A percentile compares a stretch with the other conserved stretches of the same genome.
Conservation (phyloP, 495 filamentous ascomycete species). For the Annulohypoxylon maeteangense region DNA sequence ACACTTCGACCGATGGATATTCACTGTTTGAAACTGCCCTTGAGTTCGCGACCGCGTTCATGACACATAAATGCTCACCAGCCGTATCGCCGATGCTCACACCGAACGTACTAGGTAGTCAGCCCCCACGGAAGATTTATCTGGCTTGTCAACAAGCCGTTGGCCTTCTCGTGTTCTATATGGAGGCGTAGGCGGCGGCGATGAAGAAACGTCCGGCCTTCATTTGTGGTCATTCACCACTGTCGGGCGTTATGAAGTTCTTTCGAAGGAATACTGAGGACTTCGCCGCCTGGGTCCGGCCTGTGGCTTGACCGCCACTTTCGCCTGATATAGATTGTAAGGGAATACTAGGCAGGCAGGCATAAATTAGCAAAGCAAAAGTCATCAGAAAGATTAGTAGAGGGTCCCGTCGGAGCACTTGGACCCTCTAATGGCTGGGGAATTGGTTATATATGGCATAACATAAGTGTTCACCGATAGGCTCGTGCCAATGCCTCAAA, state of each 20-base stretch:
- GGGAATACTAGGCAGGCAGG: not conserved
- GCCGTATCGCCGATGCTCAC: slow-evolving; percentile 59
- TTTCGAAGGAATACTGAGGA: slow-evolving; percentile 65
- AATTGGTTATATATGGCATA: slow-evolving; percentile 21
- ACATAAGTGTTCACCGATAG: slow-evolving; percentile 10
- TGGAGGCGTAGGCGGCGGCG: slow-evolving; percentile 50
- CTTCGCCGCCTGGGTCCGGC: slow-evolving; percentile 60
- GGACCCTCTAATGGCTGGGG: slow-evolving; percentile 3
- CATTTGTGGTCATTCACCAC: slow-evolving; percentile 69
- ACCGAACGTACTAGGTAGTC: slow-evolving; percentile 38
- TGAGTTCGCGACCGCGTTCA: slow-evolving; percentile 64
- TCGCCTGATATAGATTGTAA: not conserved
- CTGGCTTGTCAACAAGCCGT: slow-evolving; percentile 60
- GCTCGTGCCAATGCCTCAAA: slow-evolving; percentile 16
- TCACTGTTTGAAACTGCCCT: slow-evolving; percentile 64
- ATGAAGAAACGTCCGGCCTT: slow-evolving; percentile 59
- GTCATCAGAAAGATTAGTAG: slow-evolving; percentile 20
- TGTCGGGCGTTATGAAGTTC: slow-evolving; percentile 61
- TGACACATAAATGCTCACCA: slow-evolving; percentile 71
- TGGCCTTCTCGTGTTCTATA: slow-evolving; percentile 59
- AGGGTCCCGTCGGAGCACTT: not conserved
- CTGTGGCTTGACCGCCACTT: slow-evolving; percentile 25
- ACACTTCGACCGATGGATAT: slow-evolving; percentile 64
- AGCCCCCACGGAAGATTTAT: slow-evolving; percentile 41
- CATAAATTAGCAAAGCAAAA: slow-evolving; percentile 1